Evolutionary conservation across 2,329 filamentous ascomycete genomes (phyloP).

Genomic region (Penicillium sp.): DNA sequence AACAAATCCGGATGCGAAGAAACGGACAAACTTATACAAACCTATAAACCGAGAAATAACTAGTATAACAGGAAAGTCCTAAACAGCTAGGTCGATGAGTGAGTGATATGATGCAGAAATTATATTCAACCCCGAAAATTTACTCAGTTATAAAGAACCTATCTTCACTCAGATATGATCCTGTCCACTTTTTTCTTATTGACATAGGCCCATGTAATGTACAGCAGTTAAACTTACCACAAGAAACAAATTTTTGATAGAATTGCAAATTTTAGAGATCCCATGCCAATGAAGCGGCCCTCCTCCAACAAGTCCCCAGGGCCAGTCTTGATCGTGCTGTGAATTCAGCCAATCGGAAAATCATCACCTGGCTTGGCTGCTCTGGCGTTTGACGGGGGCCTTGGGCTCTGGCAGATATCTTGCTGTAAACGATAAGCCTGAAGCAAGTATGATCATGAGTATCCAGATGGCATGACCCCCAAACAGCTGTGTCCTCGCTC

Average conservation of each 20-base stretch:
- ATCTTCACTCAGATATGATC: neutral
- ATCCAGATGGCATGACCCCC: constrained; percentile 64
- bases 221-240: neutral
- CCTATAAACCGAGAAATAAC: neutral
- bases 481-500: constrained; percentile 61
- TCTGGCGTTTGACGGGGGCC: neutral
- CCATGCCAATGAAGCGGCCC: neutral
- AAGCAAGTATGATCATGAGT: constrained; percentile 37
- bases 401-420: constrained; percentile 20
- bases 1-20: neutral
- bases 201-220: neutral
- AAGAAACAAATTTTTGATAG: neutral
- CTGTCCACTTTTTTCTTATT: neutral
- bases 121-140: neutral
- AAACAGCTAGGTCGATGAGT: neutral
- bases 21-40: neutral
- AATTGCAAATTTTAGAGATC: neutral
- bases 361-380: neutral
- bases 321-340: neutral
- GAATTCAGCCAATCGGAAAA: neutral
- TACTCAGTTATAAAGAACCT: neutral
- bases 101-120: neutral
- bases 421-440: constrained; percentile 33
- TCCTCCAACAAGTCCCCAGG: neutral
- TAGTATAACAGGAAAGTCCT: neutral